Percentiles rank a stretch among this genome's conserved stretches.
Evolutionary conservation across 2,329 filamentous ascomycete genomes (phyloP).

Genomic region (Ophiostoma pallidulum): DNA sequence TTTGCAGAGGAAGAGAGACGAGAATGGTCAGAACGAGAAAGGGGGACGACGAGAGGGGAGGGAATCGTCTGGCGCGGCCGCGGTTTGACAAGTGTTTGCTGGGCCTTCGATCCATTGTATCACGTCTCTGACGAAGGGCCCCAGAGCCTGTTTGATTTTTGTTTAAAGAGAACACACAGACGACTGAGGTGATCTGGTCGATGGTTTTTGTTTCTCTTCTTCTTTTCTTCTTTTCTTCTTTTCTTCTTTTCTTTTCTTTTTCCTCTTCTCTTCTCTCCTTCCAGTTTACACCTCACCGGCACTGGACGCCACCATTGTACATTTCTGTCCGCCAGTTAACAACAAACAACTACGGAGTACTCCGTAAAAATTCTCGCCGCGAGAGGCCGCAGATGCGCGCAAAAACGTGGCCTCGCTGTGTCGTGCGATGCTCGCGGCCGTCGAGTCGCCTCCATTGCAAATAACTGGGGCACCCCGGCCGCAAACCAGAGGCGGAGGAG

Average conservation of each 20-base stretch:
- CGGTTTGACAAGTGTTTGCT: slow-evolving; percentile 22
- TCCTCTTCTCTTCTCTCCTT: background rate
- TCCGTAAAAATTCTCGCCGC: no score
- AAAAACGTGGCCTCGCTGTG: no score
- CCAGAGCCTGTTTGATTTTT: slow-evolving; percentile 19
- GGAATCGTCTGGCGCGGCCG: slow-evolving; percentile 9
- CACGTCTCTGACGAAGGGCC: slow-evolving; percentile 21
- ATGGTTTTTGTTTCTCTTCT: background rate
- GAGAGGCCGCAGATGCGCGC: background rate
- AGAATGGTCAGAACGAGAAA: background rate
- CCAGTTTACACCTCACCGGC: no score
- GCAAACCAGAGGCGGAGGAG: slow-evolving; percentile 6
- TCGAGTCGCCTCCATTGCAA: no score
- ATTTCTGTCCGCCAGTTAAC: background rate
- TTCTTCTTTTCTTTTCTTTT: background rate
- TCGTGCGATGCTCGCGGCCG: no score
- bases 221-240: background rate
- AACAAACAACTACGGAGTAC: no score
- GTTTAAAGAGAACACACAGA: slow-evolving; percentile 13
- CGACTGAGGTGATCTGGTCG: background rate
- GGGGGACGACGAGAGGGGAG: background rate
- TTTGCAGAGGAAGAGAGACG: background rate
- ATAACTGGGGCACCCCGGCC: background rate
- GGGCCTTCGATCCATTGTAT: slow-evolving; percentile 23
- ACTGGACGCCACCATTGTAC: no score